Evolutionary conservation across 257 asterid species (phyloP).

Genomic region (Ocimum tenuiflorum): DNA sequence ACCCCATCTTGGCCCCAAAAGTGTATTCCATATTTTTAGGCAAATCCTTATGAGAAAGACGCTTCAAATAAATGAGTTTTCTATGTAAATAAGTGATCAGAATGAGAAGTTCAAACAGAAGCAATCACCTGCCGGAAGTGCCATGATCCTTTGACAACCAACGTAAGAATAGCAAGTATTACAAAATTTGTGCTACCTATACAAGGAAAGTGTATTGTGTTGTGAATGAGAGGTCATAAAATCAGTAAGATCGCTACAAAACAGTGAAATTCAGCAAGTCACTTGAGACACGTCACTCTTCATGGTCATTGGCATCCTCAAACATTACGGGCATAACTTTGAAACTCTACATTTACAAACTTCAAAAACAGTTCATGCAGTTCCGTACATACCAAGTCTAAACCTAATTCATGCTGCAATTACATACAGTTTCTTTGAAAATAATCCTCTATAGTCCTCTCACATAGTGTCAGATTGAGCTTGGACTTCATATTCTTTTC

Average conservation of each 20-base stretch:
- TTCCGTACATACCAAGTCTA: neutral
- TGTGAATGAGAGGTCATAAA: neutral
- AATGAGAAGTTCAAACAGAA: conserved; percentile 15
- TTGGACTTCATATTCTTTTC: too few species aligned
- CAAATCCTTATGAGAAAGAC: neutral
- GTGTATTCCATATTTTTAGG: neutral
- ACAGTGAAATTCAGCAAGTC: too few species aligned
- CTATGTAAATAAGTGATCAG: neutral
- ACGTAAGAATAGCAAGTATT: conserved; percentile 68
- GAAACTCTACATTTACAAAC: conserved; percentile 8
- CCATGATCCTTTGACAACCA: conserved; percentile 85
- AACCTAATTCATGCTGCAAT: neutral
- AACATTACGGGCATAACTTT: neutral
- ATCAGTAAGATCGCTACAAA: neutral
- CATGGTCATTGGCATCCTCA: conserved; percentile 7
- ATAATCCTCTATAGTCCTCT: neutral
- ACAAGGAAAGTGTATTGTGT: neutral
- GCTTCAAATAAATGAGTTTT: neutral
- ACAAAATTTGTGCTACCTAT: conserved; percentile 92
- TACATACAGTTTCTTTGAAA: neutral
- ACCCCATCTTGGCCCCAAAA: neutral
- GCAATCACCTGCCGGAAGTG: conserved; percentile 73
- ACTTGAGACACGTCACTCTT: neutral
- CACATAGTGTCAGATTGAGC: neutral
- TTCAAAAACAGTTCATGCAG: neutral